Percentiles rank a stretch among this genome's conserved stretches.
Conservation (phyloP, 345 rosid species). For the Triadica sebifera region DNA sequence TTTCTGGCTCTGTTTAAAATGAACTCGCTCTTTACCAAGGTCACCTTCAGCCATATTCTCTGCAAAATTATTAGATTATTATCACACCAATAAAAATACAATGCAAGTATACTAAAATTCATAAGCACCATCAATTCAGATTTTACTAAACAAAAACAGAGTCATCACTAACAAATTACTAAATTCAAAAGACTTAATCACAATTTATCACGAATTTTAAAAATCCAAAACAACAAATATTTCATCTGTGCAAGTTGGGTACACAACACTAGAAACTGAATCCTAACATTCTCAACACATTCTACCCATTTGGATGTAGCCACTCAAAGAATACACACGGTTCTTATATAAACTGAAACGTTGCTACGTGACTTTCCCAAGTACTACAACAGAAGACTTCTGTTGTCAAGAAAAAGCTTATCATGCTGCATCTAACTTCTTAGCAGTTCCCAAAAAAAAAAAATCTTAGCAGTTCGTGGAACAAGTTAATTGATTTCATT, state of each 20-base stretch:
- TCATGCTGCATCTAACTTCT: neutral
- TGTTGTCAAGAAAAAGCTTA: neutral
- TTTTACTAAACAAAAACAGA: neutral
- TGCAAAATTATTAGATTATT: slow-evolving; percentile 19
- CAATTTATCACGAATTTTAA: too few relatives aligned
- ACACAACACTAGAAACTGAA: neutral
- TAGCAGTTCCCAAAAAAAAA: too few relatives aligned
- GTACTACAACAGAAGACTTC: neutral
- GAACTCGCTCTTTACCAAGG: slow-evolving; percentile 35
- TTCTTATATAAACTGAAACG: neutral
- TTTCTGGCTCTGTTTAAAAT: slow-evolving; percentile 44
- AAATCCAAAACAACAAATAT: neutral
- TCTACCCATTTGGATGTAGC: neutral
- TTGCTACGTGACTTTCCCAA: neutral
- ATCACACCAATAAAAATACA: neutral
- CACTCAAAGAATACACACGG: neutral
- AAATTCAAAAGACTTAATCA: neutral
- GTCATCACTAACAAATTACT: neutral
- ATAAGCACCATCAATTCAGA: neutral
- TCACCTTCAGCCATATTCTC: slow-evolving; percentile 46
- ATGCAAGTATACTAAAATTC: neutral
- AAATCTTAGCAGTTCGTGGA: neutral
- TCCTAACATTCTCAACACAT: neutral
- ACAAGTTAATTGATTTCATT: neutral
- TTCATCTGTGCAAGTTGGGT: neutral